Evolutionary conservation across 2,329 filamentous ascomycete species (phyloP).

Genomic region (Colletotrichum acutatum): DNA sequence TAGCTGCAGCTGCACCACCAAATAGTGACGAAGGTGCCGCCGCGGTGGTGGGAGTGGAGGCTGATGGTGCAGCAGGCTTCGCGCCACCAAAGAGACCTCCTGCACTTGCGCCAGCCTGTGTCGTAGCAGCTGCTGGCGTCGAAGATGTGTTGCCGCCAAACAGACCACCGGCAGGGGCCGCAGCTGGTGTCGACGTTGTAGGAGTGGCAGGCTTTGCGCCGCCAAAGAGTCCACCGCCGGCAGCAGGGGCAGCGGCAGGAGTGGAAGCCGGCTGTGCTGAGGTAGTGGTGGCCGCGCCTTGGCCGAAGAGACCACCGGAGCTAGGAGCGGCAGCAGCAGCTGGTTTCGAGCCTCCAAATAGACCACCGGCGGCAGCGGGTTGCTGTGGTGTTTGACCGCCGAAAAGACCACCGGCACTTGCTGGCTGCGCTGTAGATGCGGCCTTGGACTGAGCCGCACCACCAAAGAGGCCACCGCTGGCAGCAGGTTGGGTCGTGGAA

Average conservation of each 20-base stretch:
- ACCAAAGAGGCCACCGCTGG: slow-evolving; percentile 43
- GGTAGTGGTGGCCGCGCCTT: slow-evolving; percentile 30
- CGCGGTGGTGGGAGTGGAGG: slow-evolving; percentile 43
- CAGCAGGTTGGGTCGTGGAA: slow-evolving; percentile 11
- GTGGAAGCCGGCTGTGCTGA: slow-evolving; percentile 43
- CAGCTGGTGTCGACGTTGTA: slow-evolving; percentile 38
- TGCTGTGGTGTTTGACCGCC: slow-evolving; percentile 20
- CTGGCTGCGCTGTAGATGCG: slow-evolving; percentile 37
- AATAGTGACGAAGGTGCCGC: slow-evolving; percentile 45
- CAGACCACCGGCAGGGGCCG: slow-evolving; percentile 40
- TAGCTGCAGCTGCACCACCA: slow-evolving; percentile 45
- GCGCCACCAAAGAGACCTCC: slow-evolving; percentile 40
- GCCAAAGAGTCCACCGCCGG: slow-evolving; percentile 49
- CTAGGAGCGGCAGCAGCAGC: slow-evolving; percentile 16
- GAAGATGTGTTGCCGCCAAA: slow-evolving; percentile 56
- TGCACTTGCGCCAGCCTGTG: slow-evolving; percentile 40
- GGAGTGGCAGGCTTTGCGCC: slow-evolving; percentile 51
- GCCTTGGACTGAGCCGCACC: slow-evolving; percentile 42
- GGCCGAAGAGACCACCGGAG: slow-evolving; percentile 33
- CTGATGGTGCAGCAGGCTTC: slow-evolving; percentile 41
- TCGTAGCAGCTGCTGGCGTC: slow-evolving; percentile 44
- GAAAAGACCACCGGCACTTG: slow-evolving; percentile 36
- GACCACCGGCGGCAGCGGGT: slow-evolving; percentile 36
- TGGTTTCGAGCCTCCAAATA: slow-evolving; percentile 38
- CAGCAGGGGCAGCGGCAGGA: slow-evolving; percentile 36